phyloP scores from a whole-genome alignment of 2,329 filamentous ascomycete species.

The Pseudogymnoascus sp. region DNA sequence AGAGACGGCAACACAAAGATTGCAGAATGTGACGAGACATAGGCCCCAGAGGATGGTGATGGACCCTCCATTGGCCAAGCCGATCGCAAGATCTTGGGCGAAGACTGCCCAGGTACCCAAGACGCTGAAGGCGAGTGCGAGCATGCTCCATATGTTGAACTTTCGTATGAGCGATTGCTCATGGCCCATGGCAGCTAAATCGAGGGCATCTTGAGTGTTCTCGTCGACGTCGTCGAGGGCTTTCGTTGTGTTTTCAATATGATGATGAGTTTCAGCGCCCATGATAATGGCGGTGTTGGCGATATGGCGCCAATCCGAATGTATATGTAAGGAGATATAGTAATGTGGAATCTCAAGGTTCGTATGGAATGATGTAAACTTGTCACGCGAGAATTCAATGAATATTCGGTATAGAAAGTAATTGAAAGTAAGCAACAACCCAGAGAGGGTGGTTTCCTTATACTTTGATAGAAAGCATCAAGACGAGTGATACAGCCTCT shows the following conservation, averaged over 20 bases:
- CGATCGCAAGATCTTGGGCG: constrained; percentile 45
- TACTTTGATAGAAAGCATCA: not conserved
- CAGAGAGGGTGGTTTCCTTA: not conserved
- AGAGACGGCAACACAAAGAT: constrained; percentile 47
- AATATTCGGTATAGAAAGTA: not conserved
- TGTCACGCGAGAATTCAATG: not conserved
- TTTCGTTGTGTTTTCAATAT: not conserved
- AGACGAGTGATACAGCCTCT: not conserved
- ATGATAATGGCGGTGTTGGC: not conserved
- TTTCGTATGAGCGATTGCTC: constrained; percentile 38
- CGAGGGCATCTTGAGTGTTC: constrained; percentile 34
- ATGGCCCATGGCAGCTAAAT: constrained; percentile 37
- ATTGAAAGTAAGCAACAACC: not conserved
- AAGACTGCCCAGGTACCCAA: constrained; percentile 54
- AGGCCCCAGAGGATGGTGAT: constrained; percentile 51
- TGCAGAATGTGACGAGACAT: constrained; percentile 45
- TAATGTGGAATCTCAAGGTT: not conserved
- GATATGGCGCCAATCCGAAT: not conserved
- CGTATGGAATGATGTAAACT: not conserved
- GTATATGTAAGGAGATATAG: not conserved
- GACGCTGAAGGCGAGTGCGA: constrained; percentile 50
- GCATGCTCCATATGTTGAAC: constrained; percentile 50
- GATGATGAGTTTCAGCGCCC: not conserved
- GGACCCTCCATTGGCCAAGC: constrained; percentile 48
- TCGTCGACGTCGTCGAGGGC: constrained; percentile 24